phyloP scores from a whole-genome alignment of 805 yeast species.

The Kuraishia hungarica region DNA sequence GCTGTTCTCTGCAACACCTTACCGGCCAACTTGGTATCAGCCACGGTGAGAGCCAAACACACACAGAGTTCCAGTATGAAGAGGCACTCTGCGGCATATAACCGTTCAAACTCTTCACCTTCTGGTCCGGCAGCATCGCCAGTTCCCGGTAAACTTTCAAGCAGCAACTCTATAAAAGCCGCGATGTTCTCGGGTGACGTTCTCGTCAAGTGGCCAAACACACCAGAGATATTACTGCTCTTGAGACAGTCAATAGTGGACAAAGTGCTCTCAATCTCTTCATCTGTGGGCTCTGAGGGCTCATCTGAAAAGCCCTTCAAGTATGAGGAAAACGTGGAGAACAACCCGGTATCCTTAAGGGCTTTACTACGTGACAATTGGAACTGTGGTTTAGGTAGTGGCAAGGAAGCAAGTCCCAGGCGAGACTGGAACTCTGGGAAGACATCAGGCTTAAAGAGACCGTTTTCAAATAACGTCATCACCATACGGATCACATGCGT shows the following conservation, averaged over 20 bases:
- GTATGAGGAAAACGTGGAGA: slow-evolving; percentile 87
- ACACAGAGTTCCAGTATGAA: slow-evolving; percentile 23
- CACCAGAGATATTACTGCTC: slow-evolving; percentile 50
- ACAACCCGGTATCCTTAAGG: slow-evolving; percentile 66
- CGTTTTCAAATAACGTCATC: slow-evolving; percentile 60
- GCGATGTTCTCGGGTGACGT: slow-evolving; percentile 26
- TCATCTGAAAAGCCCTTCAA: slow-evolving; percentile 83
- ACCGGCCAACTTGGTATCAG: slow-evolving; percentile 15
- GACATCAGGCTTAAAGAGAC: slow-evolving; percentile 57
- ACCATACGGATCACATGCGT: slow-evolving; percentile 46
- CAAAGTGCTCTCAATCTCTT: slow-evolving; percentile 79
- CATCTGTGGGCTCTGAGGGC: slow-evolving; percentile 86
- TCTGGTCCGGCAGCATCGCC: slow-evolving; percentile 7
- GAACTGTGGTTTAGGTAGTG: slow-evolving; percentile 58
- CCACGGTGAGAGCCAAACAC: slow-evolving; percentile 20
- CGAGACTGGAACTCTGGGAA: slow-evolving; percentile 58
- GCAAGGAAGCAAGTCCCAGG: slow-evolving; percentile 42
- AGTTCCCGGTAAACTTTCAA: slow-evolving; percentile 22
- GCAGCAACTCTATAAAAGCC: slow-evolving; percentile 22
- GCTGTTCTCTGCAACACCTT: slow-evolving; percentile 15
- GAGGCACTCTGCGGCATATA: slow-evolving; percentile 18
- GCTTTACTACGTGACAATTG: slow-evolving; percentile 56
- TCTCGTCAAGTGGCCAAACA: slow-evolving; percentile 44
- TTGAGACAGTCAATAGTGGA: slow-evolving; percentile 78
- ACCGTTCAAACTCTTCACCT: slow-evolving; percentile 18